These are phyloP conservation scores for Pseudopyrenochaeta lycopersici DNA, from an alignment of 2,329 filamentous ascomycete genomes.

Conservation along the genomic window DNA sequence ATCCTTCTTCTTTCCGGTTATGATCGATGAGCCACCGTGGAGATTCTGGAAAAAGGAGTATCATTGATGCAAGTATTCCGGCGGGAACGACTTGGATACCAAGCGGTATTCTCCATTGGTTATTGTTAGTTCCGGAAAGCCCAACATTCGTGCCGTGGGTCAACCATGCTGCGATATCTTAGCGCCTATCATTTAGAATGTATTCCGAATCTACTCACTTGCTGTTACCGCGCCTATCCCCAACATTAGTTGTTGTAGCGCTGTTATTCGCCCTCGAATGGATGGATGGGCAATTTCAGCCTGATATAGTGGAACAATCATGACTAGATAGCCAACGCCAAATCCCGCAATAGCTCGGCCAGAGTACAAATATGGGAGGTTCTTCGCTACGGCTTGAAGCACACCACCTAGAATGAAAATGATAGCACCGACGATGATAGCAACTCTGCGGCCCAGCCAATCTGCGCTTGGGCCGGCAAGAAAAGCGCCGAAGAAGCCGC, in stretches of 20 bases:
- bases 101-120: conserved; percentile 69
- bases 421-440: conserved; percentile 72
- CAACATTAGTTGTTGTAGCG: conserved; percentile 81
- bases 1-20: conserved; percentile 66
- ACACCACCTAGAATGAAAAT: conserved; percentile 75
- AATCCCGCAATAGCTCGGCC: conserved; percentile 73
- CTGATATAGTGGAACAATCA: conserved; percentile 75
- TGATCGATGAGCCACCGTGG: conserved; percentile 76
- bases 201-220: background rate
- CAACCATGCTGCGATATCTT: conserved; percentile 64
- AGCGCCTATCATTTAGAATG: background rate
- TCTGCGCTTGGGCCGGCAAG: conserved; percentile 70
- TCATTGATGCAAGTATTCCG: conserved; percentile 68
- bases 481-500: conserved; percentile 73
- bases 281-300: conserved; percentile 79
- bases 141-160: conserved; percentile 69
- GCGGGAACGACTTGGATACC: conserved; percentile 75
- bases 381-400: conserved; percentile 73
- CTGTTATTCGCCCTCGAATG: conserved; percentile 76
- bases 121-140: conserved; percentile 53
- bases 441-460: conserved; percentile 70
- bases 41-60: conserved; percentile 72
- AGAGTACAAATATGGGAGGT: conserved; percentile 68
- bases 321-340: conserved; percentile 56
- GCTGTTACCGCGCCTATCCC: conserved; percentile 76